These are phyloP conservation scores for Paramarasmius palmivorus DNA, from an alignment of 1,284 basidiomycete species.

Conservation along the genomic window DNA sequence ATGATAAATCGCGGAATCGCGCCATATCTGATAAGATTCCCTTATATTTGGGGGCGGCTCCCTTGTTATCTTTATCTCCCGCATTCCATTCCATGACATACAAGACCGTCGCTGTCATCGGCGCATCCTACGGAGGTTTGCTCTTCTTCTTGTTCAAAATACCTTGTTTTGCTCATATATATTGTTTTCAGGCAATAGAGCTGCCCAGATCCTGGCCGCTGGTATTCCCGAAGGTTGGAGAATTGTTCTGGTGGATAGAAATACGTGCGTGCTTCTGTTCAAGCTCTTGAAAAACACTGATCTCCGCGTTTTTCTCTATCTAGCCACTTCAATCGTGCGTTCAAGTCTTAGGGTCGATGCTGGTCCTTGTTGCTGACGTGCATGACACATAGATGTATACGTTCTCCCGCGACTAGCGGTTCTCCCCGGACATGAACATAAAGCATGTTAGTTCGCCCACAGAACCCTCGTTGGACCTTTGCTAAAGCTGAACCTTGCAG, in stretches of 20 bases:
- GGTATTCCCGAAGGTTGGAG: slow-evolving; percentile 61
- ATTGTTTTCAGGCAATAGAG: slow-evolving; percentile 41
- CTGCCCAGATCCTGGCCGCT: slow-evolving; percentile 57
- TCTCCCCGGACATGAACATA: slow-evolving; percentile 69
- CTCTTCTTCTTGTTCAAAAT: not conserved
- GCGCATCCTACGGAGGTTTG: slow-evolving; percentile 61
- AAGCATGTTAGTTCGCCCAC: slow-evolving; percentile 52
- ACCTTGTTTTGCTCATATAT: slow-evolving; percentile 6
- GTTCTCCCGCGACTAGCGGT: slow-evolving; percentile 65
- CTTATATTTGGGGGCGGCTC: no score
- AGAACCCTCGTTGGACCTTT: slow-evolving; percentile 1
- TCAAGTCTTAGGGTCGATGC: not conserved
- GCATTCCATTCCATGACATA: slow-evolving; percentile 9
- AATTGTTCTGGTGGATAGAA: slow-evolving; percentile 72
- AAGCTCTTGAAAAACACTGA: not conserved
- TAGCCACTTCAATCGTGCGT: slow-evolving; percentile 49
- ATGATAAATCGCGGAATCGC: no score
- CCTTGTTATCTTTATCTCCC: no score
- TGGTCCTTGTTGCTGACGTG: slow-evolving; percentile 1
- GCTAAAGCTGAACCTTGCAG: slow-evolving; percentile 25
- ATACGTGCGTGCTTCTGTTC: slow-evolving; percentile 44
- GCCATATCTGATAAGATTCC: no score
- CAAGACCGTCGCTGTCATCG: slow-evolving; percentile 59
- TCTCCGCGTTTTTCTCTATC: slow-evolving; percentile 5
- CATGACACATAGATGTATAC: slow-evolving; percentile 48